These are phyloP conservation scores for Didymella keratinophila DNA, from an alignment of 2,329 filamentous ascomycete species.

Conservation along the genomic window DNA sequence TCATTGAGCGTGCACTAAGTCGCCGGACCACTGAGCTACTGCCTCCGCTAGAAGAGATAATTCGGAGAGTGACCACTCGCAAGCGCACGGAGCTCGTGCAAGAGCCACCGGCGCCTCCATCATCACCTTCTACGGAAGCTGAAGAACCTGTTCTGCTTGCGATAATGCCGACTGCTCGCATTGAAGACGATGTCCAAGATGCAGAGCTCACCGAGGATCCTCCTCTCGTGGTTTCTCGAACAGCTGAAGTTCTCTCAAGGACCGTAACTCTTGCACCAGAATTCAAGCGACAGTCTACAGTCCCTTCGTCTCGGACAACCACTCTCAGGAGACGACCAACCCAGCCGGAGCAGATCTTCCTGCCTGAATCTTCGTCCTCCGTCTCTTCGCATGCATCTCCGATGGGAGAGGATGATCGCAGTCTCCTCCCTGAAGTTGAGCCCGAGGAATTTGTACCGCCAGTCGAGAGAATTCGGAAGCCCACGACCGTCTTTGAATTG, in stretches of 20 bases:
- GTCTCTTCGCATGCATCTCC: not conserved
- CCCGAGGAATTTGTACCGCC: too few species aligned
- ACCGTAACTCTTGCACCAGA: too few species aligned
- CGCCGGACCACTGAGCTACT: not conserved
- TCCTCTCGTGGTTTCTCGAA: not conserved
- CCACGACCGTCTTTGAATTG: too few species aligned
- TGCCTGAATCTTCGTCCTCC: not conserved
- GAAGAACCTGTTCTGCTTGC: not conserved
- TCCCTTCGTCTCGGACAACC: not conserved
- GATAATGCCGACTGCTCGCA: not conserved
- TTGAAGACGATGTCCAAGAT: not conserved
- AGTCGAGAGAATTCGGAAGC: too few species aligned
- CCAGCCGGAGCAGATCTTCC: not conserved
- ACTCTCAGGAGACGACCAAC: not conserved
- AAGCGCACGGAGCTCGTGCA: not conserved
- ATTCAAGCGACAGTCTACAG: not conserved
- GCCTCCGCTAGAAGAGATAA: not conserved
- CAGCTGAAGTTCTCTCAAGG: not conserved
- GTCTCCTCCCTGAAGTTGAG: not conserved
- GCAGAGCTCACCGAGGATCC: not conserved
- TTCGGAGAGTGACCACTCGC: not conserved
- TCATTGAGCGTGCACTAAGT: not conserved
- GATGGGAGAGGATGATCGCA: not conserved
- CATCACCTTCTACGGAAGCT: not conserved
- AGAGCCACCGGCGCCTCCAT: not conserved